Percentiles rank a stretch among this genome's conserved stretches.
phyloP scores from a whole-genome alignment of 2,329 filamentous ascomycete genomes.

The Curvularia eragrostidis region DNA sequence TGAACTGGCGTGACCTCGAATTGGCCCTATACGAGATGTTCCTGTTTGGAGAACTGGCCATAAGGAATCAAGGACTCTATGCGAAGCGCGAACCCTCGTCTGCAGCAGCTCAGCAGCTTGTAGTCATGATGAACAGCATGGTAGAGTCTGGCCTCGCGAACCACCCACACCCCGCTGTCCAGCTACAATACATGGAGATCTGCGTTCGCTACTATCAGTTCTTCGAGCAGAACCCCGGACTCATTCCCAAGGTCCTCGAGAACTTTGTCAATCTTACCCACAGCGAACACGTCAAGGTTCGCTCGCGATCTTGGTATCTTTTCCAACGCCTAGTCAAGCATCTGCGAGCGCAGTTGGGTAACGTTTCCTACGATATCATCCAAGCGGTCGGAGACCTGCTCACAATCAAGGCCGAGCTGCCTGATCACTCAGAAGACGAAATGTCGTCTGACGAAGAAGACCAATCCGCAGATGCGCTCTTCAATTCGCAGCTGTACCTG shows the following conservation, averaged over 20 bases:
- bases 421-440: conserved; percentile 79
- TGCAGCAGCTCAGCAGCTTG: conserved; percentile 78
- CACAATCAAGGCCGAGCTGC: conserved; percentile 87
- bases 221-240: conserved; percentile 82
- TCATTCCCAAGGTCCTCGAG: conserved; percentile 86
- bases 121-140: conserved; percentile 95
- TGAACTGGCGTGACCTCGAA: conserved; percentile 96
- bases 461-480: conserved; percentile 86
- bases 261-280: conserved; percentile 92
- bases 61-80: conserved; percentile 85
- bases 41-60: conserved; percentile 91
- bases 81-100: conserved; percentile 82
- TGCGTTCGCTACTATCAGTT: conserved; percentile 93
- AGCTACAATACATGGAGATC: conserved; percentile 98
- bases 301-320: conserved; percentile 93
- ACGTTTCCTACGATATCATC: conserved; percentile 90
- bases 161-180: conserved; percentile 87
- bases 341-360: conserved; percentile 80
- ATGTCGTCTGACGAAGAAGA: conserved; percentile 95
- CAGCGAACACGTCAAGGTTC: conserved; percentile 84
- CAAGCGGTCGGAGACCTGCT: conserved; percentile 87
- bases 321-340: conserved; percentile 94
- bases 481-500: conserved; percentile 88
- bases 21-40: conserved; percentile 95
- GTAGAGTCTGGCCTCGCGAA: conserved; percentile 89